Evolutionary conservation across 805 yeast genomes (phyloP).

Genomic region (Pichia ethanolica): DNA sequence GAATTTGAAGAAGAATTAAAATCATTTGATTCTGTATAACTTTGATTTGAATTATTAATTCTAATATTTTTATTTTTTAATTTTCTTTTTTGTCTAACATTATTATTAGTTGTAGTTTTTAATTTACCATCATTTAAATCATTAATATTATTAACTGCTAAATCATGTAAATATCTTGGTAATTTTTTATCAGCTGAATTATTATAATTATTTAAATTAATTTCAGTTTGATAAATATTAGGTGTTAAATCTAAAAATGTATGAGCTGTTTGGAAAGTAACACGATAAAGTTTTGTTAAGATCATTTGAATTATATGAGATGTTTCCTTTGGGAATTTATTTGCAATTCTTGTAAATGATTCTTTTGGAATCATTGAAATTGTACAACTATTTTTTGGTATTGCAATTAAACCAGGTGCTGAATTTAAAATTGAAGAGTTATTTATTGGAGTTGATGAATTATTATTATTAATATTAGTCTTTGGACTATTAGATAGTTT

Average conservation of each 20-base stretch:
- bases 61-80: background rate
- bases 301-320: slow-evolving; percentile 94
- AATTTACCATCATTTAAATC: background rate
- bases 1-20: background rate
- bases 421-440: background rate
- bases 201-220: slow-evolving; percentile 43
- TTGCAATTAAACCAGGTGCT: slow-evolving; percentile 46
- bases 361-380: slow-evolving; percentile 87
- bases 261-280: slow-evolving; percentile 87
- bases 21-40: background rate
- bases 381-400: slow-evolving; percentile 69
- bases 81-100: background rate
- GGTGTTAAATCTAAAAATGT: slow-evolving; percentile 76
- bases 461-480: background rate
- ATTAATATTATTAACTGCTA: slow-evolving; percentile 6
- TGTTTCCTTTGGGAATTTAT: slow-evolving; percentile 78
- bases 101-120: background rate
- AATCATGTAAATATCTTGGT: slow-evolving; percentile 58
- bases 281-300: slow-evolving; percentile 76
- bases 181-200: slow-evolving; percentile 34
- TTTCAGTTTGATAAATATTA: slow-evolving; percentile 74
- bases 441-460: background rate
- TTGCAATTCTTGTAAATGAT: slow-evolving; percentile 66
- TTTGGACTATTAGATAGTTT: slow-evolving; percentile 6
- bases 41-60: background rate